Conservation (phyloP, 1,284 basidiomycete genomes). For the Mycena citricolor region DNA sequence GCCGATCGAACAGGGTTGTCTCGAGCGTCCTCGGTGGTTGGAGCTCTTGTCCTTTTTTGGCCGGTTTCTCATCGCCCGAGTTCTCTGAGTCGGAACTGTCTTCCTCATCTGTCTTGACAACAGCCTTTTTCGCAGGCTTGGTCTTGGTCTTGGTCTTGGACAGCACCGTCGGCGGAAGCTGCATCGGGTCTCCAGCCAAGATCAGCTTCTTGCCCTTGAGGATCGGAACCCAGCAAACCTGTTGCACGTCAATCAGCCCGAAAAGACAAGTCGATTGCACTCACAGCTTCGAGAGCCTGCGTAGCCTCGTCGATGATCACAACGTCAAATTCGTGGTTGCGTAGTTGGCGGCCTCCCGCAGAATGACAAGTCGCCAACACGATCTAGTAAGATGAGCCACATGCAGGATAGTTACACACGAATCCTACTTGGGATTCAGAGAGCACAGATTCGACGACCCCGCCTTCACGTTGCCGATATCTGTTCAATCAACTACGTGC, state of each 20-base stretch:
- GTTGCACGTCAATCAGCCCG: neutral
- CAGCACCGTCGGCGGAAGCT: slow-evolving; percentile 91
- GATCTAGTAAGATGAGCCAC: slow-evolving; percentile 46
- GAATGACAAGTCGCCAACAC: slow-evolving; percentile 94
- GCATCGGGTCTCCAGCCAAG: slow-evolving; percentile 87
- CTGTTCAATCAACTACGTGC: slow-evolving; percentile 49
- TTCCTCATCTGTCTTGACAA: slow-evolving; percentile 22
- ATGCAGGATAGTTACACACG: neutral
- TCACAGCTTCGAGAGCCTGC: slow-evolving; percentile 91
- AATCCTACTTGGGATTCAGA: slow-evolving; percentile 65
- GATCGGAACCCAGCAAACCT: slow-evolving; percentile 96
- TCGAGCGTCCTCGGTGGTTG: slow-evolving; percentile 77
- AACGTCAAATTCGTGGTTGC: slow-evolving; percentile 80
- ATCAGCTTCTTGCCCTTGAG: slow-evolving; percentile 88
- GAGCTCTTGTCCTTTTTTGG: slow-evolving; percentile 31
- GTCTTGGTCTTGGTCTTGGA: slow-evolving; percentile 51
- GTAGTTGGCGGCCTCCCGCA: slow-evolving; percentile 78
- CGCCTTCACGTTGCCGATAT: slow-evolving; percentile 84
- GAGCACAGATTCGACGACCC: slow-evolving; percentile 79
- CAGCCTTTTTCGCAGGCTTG: slow-evolving; percentile 34
- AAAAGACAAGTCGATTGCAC: slow-evolving; percentile 34
- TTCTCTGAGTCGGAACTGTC: slow-evolving; percentile 19
- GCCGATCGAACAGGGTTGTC: slow-evolving; percentile 87
- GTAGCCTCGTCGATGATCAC: slow-evolving; percentile 96
- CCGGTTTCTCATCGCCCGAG: slow-evolving; percentile 21